Base-by-base conservation (phyloP, 106 monocot genomes). In the Apostasia ramifera region DNA sequence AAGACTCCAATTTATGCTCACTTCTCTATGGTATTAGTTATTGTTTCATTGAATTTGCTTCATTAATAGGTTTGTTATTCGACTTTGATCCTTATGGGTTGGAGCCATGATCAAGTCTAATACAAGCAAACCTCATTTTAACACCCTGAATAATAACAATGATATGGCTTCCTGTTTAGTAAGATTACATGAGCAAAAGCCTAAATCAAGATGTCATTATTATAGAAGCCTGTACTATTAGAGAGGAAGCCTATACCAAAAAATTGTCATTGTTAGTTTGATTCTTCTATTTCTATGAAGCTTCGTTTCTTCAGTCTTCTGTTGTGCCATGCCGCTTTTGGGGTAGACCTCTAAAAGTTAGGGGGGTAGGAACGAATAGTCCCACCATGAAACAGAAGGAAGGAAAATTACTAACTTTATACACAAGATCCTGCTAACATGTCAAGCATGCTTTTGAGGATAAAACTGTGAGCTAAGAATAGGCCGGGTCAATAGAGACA, bases 1-100 rank as follows among this genome's bases (percentile, higher is more conserved):
- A 40, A 68, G 48, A 50, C 68, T 68, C 4, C 38, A 39, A 53
- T 68, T 68, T 68, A 68, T 68, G 68, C 3, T 9, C 37, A 8
- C 50, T 68, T 68, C 53, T 68, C 3, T 68, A 68, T 53, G 53
- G 48, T 54, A 53, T 8, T 4, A 9, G 53, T 68, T 68, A 9
- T 49, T 68, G 38, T 54, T 68, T 50, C 71, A 60, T 59, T 71
- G 7, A 57, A 57, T 67, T 67, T 67, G 66, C 50, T 66, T 66
- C 12, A 4, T 66, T 66, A 51, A 38, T 67, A 51, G 49, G 46
- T 1, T 47, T 49, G 5, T 49, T 3, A 67, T 66, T 66, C 2
- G n/a, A 51, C 66, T 67, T 67, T 51, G 49, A 67, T 56, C 56
- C 3, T 56, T 56, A 9, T 15, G 56, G 12, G 56, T 13, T 56